A percentile compares a stretch with the other conserved stretches of the same genome.
Evolutionary conservation across 495 filamentous ascomycete species (phyloP).

Genomic region (Staphylotrichum longicolle): DNA sequence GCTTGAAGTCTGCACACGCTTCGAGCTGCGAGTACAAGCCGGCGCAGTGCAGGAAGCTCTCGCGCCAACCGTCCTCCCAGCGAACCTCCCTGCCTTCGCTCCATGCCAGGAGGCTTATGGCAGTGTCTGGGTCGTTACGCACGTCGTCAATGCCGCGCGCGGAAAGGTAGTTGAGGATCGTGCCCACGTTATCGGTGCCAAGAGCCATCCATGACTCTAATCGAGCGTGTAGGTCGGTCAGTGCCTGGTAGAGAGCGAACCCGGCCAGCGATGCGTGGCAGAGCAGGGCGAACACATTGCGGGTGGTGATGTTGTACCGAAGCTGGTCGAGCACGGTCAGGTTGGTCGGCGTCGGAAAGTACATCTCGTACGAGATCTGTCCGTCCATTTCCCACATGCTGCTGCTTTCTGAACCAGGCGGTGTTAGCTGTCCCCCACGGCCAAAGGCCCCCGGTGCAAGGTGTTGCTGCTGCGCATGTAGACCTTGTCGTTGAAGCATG

Average conservation of each 20-base stretch:
- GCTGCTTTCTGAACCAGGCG: slow-evolving; percentile 45
- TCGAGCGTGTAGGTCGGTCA: slow-evolving; percentile 56
- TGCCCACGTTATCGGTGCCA: slow-evolving; percentile 44
- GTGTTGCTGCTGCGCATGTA: slow-evolving; percentile 35
- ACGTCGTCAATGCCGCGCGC: slow-evolving; percentile 64
- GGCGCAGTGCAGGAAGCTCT: slow-evolving; percentile 65
- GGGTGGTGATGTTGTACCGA: slow-evolving; percentile 57
- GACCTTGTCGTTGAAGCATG: slow-evolving; percentile 39
- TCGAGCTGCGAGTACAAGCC: slow-evolving; percentile 62
- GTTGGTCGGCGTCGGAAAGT: slow-evolving; percentile 52
- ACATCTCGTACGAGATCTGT: slow-evolving; percentile 58
- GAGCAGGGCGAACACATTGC: slow-evolving; percentile 63
- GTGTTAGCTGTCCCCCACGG: slow-evolving; percentile 40
- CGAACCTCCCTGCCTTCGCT: slow-evolving; percentile 58
- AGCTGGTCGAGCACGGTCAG: slow-evolving; percentile 46
- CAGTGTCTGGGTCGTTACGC: slow-evolving; percentile 58
- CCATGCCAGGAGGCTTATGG: slow-evolving; percentile 62
- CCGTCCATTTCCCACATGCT: slow-evolving; percentile 46
- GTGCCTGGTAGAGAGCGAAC: slow-evolving; percentile 55
- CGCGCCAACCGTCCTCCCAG: slow-evolving; percentile 64
- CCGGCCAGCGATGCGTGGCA: slow-evolving; percentile 58
- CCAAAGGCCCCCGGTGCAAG: slow-evolving; percentile 29
- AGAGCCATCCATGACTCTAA: slow-evolving; percentile 53
- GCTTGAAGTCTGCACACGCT: slow-evolving; percentile 54
- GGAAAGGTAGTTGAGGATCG: slow-evolving; percentile 57